Conservation (phyloP, 202 grass and related monocot species). For the Panicum hallii region DNA sequence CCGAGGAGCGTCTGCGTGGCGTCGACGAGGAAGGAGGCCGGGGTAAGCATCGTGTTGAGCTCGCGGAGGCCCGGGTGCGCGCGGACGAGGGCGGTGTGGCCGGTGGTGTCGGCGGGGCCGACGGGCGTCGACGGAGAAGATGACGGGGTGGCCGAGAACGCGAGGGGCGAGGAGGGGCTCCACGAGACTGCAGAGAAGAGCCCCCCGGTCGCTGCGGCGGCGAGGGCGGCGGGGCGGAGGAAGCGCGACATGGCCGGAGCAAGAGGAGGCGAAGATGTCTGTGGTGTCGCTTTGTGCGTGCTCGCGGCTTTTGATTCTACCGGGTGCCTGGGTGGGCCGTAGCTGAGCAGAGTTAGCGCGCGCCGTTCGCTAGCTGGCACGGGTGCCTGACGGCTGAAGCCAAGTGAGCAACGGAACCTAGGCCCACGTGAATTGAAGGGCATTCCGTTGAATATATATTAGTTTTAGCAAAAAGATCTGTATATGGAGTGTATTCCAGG, state of each 20-base stretch:
- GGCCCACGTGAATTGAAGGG: no score
- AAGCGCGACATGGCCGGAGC: constrained; percentile 36
- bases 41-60: constrained; percentile 28
- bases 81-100: constrained; percentile 40
- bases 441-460: no score
- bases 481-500: no score
- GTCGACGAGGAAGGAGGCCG: constrained; percentile 39
- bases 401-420: no score
- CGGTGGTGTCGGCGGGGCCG: not conserved
- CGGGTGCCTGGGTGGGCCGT: not conserved
- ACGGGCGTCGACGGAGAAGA: not conserved
- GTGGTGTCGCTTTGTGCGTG: not conserved
- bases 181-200: not conserved
- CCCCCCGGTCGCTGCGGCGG: constrained; percentile 8
- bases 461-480: no score
- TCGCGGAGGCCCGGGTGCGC: constrained; percentile 33
- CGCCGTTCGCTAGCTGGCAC: no score
- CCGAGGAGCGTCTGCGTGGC: constrained; percentile 33
- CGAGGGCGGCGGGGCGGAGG: constrained; percentile 16
- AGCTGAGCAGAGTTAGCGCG: not conserved
- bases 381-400: no score
- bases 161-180: not conserved
- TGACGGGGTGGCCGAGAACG: not conserved
- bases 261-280: not conserved
- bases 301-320: not conserved